Percentiles rank a stretch among this genome's conserved stretches.
phyloP scores from a whole-genome alignment of 257 asterid genomes.

The Ehretia macrophylla region DNA sequence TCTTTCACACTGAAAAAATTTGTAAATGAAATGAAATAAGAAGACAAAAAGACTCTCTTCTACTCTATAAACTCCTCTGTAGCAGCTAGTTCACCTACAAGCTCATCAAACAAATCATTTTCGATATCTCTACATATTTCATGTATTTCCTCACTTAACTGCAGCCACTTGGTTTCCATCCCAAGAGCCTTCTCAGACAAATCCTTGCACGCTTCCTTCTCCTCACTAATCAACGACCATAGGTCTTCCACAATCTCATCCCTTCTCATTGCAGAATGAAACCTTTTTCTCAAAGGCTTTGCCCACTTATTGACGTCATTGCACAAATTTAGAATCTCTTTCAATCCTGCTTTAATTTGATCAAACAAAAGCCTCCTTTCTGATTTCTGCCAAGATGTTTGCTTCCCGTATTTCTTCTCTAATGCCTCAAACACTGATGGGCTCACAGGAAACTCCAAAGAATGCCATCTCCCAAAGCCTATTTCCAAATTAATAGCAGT shows the following conservation, averaged over 20 bases:
- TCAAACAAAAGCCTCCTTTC: constrained; percentile 69
- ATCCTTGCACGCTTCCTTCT: constrained; percentile 28
- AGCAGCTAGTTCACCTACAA: constrained; percentile 46
- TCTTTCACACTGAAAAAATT: no score
- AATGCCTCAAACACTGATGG: constrained; percentile 45
- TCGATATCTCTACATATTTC: constrained; percentile 57
- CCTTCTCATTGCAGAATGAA: constrained; percentile 29
- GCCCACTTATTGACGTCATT: constrained; percentile 3
- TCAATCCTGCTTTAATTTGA: constrained; percentile 47
- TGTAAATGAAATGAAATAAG: not conserved
- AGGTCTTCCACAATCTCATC: constrained; percentile 62
- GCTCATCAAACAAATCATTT: constrained; percentile 47
- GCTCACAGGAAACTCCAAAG: constrained; percentile 43
- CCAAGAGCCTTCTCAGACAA: constrained; percentile 34
- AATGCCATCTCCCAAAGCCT: constrained; percentile 39
- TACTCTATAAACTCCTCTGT: constrained; percentile 18
- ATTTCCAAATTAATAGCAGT: constrained; percentile 26
- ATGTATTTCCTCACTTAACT: constrained; percentile 44
- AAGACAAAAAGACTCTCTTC: constrained; percentile 5
- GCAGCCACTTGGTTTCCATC: constrained; percentile 43
- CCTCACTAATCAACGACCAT: constrained; percentile 53
- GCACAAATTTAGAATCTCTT: constrained; percentile 31
- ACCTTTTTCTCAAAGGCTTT: constrained; percentile 21
- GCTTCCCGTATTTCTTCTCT: constrained; percentile 68
- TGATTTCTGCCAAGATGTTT: constrained; percentile 51